Evolutionary conservation across 805 yeast genomes (phyloP), one percentile per base, ranked within the genome.

Genomic region (Lipomyces yamadae): DNA sequence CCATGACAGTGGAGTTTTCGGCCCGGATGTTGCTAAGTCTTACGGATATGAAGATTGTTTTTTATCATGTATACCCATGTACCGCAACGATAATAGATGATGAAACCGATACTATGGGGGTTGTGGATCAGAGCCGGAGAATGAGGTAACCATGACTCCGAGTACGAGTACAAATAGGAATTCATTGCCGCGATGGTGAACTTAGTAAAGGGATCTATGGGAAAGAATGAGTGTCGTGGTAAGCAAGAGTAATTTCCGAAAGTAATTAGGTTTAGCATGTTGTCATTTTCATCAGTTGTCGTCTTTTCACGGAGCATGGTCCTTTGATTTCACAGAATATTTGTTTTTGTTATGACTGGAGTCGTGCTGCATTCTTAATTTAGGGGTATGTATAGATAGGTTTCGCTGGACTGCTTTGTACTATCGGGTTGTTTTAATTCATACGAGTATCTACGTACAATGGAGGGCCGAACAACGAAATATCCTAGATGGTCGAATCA

Each of bases 1-100:
- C 48, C 10, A 48, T 62, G 56, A 62, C 65, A 15, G 29, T 62
- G 35, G 65, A 62, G 57, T 62, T 60, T 60, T 55, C 65, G 50
- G 45, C 61, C 7, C 56, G 65, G 11, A 39, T 62, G 60, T 42
- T 62, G 56, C 37, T 62, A 13, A 35, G 61, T 30, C 57, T 62
- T 18, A 50, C 57, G 29, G 65, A 62, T 50, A 56, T 62, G 65
- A 24, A 48, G 34, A 60, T 62, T 11, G 52, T 62, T 61, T 62
- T 56, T 50, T 62, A 56, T 24, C 65, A 62, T 39, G 53, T 57
- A 0, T 62, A 62, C 30, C 65, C 65, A 4, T 62, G 61, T 54
- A 62, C 65, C 33, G 56, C 61, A 32, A 57, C 65, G 7, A 29
- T 62, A 18, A 4, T 48, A n/a, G 65, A 57, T 15, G 61, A 56